Conservation (phyloP, 2,329 filamentous ascomycete genomes). For the Sporothrix euskadiensis region DNA sequence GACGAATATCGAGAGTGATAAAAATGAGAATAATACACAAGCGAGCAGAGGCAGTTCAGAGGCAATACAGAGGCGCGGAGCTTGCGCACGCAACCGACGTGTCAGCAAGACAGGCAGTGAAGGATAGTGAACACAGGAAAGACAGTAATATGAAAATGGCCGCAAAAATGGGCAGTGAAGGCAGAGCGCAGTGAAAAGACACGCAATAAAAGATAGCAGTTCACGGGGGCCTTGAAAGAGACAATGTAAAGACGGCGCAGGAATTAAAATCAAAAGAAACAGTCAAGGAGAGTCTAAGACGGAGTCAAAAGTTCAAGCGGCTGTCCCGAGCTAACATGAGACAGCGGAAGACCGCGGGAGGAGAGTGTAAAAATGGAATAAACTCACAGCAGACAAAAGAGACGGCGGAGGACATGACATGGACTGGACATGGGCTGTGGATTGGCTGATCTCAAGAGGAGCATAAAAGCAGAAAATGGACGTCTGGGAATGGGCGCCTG, state of each 20-base stretch:
- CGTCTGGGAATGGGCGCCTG: neutral
- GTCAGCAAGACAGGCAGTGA: neutral
- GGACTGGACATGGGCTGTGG: neutral
- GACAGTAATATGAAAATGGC: neutral
- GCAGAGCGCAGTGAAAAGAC: neutral
- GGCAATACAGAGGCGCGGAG: neutral
- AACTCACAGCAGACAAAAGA: neutral
- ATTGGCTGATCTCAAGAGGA: neutral
- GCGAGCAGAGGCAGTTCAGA: neutral
- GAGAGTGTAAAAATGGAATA: neutral
- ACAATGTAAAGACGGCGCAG: neutral
- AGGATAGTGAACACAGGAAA: neutral
- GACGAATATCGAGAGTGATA: neutral
- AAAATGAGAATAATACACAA: neutral
- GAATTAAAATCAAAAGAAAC: neutral
- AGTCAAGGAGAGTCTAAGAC: neutral
- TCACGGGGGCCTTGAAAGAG: neutral
- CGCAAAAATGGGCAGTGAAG: neutral
- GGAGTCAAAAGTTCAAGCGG: neutral
- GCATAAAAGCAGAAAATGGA: neutral
- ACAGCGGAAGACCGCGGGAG: neutral
- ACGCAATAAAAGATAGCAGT: neutral
- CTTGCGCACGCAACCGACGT: constrained; percentile 7
- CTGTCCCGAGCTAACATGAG: neutral
- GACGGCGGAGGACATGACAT: too few species aligned